Percentiles rank a stretch among this genome's conserved stretches.
phyloP scores from a whole-genome alignment of 2,329 filamentous ascomycete genomes.

The Pseudopithomyces chartarum region DNA sequence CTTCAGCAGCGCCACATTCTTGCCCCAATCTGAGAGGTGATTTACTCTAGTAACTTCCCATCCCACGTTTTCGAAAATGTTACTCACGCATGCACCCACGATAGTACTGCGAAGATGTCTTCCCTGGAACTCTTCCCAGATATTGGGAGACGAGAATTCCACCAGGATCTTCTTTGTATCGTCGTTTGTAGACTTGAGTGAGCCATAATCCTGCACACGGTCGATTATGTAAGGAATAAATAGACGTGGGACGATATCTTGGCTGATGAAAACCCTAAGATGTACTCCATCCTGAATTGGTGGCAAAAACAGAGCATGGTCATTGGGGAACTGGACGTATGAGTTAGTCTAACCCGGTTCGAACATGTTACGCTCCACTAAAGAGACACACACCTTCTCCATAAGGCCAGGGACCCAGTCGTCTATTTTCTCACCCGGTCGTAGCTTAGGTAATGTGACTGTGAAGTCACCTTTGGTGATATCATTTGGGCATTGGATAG shows the following conservation, averaged over 20 bases:
- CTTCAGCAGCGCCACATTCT: slow-evolving; percentile 65
- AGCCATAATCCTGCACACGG: slow-evolving; percentile 61
- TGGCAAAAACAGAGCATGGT: slow-evolving; percentile 68
- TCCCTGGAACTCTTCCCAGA: slow-evolving; percentile 72
- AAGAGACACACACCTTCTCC: slow-evolving; percentile 22
- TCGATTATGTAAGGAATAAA: slow-evolving; percentile 68
- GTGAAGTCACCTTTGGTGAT: slow-evolving; percentile 37
- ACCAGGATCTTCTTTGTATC: slow-evolving; percentile 64
- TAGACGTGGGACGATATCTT: slow-evolving; percentile 60
- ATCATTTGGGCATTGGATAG: slow-evolving; percentile 37
- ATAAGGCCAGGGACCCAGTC: slow-evolving; percentile 24
- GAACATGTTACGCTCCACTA: background rate
- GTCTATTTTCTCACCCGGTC: slow-evolving; percentile 24
- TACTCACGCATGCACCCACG: slow-evolving; percentile 66
- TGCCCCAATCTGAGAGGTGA: slow-evolving; percentile 73
- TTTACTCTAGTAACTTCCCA: slow-evolving; percentile 68
- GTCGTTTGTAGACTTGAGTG: slow-evolving; percentile 54
- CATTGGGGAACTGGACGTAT: slow-evolving; percentile 64
- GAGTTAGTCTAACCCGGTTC: background rate
- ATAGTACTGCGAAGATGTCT: slow-evolving; percentile 71
- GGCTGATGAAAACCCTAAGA: slow-evolving; percentile 70
- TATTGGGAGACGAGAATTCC: slow-evolving; percentile 78
- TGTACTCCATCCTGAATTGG: slow-evolving; percentile 66
- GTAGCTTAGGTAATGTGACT: slow-evolving; percentile 32
- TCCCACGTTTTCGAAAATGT: slow-evolving; percentile 63